These are phyloP conservation scores for Boletus rubropictus DNA, from an alignment of 768 basidiomycete genomes.

Conservation along the genomic window DNA sequence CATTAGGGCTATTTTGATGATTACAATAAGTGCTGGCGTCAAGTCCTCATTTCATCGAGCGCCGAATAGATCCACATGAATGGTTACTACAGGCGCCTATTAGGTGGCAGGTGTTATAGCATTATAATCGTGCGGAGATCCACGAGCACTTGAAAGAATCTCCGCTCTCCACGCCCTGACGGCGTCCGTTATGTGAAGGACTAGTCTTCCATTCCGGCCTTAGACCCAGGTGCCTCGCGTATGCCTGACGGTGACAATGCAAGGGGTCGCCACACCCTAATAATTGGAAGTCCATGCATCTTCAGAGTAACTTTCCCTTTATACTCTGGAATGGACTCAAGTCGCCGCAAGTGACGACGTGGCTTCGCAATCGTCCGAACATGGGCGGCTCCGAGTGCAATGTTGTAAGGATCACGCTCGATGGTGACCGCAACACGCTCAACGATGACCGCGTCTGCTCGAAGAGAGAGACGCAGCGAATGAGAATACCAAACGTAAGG, in stretches of 20 bases:
- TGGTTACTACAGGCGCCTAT: not conserved
- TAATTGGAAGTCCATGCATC: too few species aligned
- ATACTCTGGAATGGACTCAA: too few species aligned
- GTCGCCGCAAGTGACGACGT: too few species aligned
- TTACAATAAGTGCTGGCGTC: constrained; percentile 6
- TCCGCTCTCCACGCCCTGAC: constrained; percentile 3
- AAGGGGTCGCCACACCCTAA: not conserved
- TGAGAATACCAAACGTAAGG: too few species aligned
- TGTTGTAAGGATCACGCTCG: too few species aligned
- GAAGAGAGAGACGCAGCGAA: too few species aligned
- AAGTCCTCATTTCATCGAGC: not conserved
- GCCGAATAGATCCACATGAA: not conserved
- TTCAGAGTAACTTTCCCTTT: too few species aligned
- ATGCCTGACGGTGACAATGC: not conserved
- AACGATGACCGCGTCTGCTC: too few species aligned
- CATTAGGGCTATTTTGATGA: not conserved
- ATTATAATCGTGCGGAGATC: not conserved
- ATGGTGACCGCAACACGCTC: too few species aligned
- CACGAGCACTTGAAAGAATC: not conserved
- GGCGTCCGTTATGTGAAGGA: constrained; percentile 1
- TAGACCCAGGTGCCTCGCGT: constrained; percentile 4
- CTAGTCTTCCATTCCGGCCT: constrained; percentile 10
- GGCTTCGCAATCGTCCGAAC: too few species aligned
- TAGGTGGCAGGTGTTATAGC: not conserved
- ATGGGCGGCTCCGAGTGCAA: too few species aligned